Evolutionary conservation across 208 protist species (phyloP).

Genomic region (Lotmaria passim): DNA sequence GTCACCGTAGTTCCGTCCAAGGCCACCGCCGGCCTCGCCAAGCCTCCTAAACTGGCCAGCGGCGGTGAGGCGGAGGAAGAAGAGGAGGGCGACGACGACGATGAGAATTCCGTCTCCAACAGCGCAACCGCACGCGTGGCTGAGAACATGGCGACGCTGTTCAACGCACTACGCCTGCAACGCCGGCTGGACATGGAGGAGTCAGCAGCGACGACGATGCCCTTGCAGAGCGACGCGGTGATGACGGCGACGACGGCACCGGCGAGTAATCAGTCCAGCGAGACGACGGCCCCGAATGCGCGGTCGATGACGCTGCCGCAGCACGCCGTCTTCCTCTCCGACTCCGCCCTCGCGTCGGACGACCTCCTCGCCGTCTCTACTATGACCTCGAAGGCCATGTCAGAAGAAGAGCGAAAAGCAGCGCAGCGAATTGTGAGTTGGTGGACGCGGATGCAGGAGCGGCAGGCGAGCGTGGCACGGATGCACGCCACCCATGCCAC

Average conservation of each 20-base stretch:
- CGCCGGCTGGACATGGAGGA: conserved; percentile 25
- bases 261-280: conserved; percentile 18
- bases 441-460: conserved; percentile 26
- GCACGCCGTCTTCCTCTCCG: neutral
- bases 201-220: neutral
- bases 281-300: neutral
- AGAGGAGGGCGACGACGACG: neutral
- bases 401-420: conserved; percentile 18
- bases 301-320: conserved; percentile 15
- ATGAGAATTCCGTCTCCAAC: neutral
- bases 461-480: conserved; percentile 18
- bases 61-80: neutral
- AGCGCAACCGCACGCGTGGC: conserved; percentile 4
- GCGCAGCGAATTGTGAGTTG: conserved; percentile 35
- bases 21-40: conserved; percentile 1
- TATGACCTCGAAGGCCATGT: neutral
- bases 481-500: conserved; percentile 18
- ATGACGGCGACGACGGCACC: neutral
- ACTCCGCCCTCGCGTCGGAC: neutral
- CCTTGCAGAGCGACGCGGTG: neutral
- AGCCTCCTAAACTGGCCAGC: neutral
- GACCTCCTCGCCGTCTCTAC: neutral
- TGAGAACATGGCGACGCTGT: conserved; percentile 20
- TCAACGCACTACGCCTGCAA: conserved; percentile 2
- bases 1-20: conserved; percentile 9